Base-by-base conservation (phyloP, 2,329 filamentous ascomycete genomes). In the Neurospora sp. region DNA sequence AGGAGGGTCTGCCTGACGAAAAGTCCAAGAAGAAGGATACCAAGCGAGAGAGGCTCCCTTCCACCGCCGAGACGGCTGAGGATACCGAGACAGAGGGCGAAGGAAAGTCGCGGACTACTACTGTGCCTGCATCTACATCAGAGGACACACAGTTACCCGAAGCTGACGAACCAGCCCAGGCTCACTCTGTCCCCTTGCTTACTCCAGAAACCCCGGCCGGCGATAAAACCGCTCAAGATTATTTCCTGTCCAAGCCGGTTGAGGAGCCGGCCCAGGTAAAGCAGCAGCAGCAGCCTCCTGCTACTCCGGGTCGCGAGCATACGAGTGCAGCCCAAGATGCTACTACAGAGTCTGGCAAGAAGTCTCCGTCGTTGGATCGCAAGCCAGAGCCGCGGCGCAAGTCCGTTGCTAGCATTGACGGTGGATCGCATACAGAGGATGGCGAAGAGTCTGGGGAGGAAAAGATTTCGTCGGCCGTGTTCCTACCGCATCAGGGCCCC, bases 391-490 rank as follows among this genome's bases (percentile, higher is more conserved):
- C 72, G 68, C 79, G 78, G 70, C 79, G 80, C 67, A 75, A 78
- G 68, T 82, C 82, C 69, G 79, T 77, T 74, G 80, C 79, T 72
- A 81, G 78, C 70, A 79, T 78, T 67, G 81, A 81, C 43, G 75
- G 73, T 72, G 77, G 80, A 67, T 80, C 81, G 67, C 78, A 77
- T 66, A 77, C 78, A 67, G 82, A 84, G 72, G 84, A 87, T 66
- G 83, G 81, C 19, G 86, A 88, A 52, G 86, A 88, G 70, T 93
- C 91, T 15, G 90, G 92, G 70, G 89, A 92, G 77, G 92, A 96
- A 78, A 92, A 95, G 79, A 93, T 96, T 72, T 93, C 91, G n/a
- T 95, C 91, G 39, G 92, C 92, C 33, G 85, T 93, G 52, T 96
- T 96, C 77, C 84, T 93, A 66, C 92, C 92, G 57, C 92, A 95